Evolutionary conservation across 257 asterid genomes (phyloP).

Genomic region (Knoxia roxburghii): DNA sequence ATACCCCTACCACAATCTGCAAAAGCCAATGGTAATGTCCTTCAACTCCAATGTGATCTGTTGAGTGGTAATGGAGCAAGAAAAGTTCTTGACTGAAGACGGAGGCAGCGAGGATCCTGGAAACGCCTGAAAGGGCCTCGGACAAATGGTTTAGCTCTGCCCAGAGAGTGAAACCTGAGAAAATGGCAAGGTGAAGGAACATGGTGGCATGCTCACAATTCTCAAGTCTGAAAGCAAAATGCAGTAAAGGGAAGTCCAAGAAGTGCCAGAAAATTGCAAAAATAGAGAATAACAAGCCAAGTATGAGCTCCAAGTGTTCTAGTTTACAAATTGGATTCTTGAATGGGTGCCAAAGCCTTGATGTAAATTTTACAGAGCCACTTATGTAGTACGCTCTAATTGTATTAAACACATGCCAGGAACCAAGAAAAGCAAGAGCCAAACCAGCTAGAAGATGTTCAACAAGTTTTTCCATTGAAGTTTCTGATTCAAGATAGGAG

Average conservation of each 20-base stretch:
- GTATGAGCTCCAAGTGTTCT: slow-evolving; percentile 49
- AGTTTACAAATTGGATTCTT: slow-evolving; percentile 30
- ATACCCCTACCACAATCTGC: slow-evolving; percentile 58
- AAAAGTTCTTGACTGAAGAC: slow-evolving; percentile 71
- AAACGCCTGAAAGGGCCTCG: slow-evolving; percentile 34
- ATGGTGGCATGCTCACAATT: slow-evolving; percentile 63
- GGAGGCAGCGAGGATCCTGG: slow-evolving; percentile 59
- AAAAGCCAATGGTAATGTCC: slow-evolving; percentile 89
- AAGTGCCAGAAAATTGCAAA: slow-evolving; percentile 49
- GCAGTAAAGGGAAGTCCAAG: slow-evolving; percentile 40
- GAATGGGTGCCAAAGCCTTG: slow-evolving; percentile 65
- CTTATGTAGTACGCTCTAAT: slow-evolving; percentile 31
- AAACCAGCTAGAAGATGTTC: slow-evolving; percentile 67
- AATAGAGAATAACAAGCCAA: slow-evolving; percentile 49
- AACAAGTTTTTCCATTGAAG: slow-evolving; percentile 53
- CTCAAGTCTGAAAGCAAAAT: slow-evolving; percentile 50
- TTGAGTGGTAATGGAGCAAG: slow-evolving; percentile 75
- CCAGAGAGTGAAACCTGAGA: slow-evolving; percentile 50
- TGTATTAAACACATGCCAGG: slow-evolving; percentile 63
- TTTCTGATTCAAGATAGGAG: slow-evolving; percentile 12
- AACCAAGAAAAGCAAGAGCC: slow-evolving; percentile 61
- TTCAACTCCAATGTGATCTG: slow-evolving; percentile 72
- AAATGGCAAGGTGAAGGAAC: slow-evolving; percentile 56
- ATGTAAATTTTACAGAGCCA: slow-evolving; percentile 46
- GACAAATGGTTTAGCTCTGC: slow-evolving; percentile 39